These are phyloP conservation scores for Phytophthora sp. DNA, from an alignment of 352 stramenopile species.

Conservation along the genomic window DNA sequence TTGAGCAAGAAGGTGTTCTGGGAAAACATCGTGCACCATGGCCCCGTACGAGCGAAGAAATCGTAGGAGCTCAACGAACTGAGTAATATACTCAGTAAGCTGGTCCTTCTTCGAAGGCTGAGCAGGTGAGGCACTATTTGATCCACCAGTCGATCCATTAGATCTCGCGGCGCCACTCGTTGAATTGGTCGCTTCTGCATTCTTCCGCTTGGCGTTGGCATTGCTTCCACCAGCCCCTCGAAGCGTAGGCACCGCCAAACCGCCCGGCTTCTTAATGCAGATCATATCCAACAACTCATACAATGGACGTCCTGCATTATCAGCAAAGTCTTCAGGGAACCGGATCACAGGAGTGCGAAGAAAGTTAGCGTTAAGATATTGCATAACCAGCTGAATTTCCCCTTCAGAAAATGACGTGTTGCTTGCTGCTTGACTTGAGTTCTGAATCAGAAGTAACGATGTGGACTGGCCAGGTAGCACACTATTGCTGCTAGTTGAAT, in stretches of 20 bases:
- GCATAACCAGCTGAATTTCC: constrained; percentile 74
- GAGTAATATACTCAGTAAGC: constrained; percentile 51
- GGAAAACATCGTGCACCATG: constrained; percentile 88
- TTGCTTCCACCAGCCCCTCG: constrained; percentile 18
- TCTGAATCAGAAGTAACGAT: neutral
- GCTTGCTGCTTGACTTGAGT: neutral
- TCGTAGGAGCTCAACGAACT: constrained; percentile 89
- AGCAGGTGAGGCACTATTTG: neutral
- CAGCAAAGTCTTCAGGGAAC: constrained; percentile 85
- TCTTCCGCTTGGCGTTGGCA: constrained; percentile 17
- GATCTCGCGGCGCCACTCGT: neutral
- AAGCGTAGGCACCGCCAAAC: constrained; percentile 17
- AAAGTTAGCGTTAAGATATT: constrained; percentile 90
- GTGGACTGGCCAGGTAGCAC: neutral
- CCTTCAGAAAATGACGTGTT: constrained; percentile 30
- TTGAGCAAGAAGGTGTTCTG: constrained; percentile 79
- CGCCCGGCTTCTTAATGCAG: constrained; percentile 83
- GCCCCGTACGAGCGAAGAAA: constrained; percentile 93
- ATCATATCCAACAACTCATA: constrained; percentile 93
- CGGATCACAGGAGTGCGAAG: constrained; percentile 58
- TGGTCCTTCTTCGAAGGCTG: constrained; percentile 65
- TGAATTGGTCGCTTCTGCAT: constrained; percentile 2
- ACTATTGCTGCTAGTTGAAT: neutral
- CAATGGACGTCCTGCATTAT: constrained; percentile 74
- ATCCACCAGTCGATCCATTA: neutral